Evolutionary conservation across 169 alveolate species (phyloP).

Genomic region (Plasmodium malariae): DNA sequence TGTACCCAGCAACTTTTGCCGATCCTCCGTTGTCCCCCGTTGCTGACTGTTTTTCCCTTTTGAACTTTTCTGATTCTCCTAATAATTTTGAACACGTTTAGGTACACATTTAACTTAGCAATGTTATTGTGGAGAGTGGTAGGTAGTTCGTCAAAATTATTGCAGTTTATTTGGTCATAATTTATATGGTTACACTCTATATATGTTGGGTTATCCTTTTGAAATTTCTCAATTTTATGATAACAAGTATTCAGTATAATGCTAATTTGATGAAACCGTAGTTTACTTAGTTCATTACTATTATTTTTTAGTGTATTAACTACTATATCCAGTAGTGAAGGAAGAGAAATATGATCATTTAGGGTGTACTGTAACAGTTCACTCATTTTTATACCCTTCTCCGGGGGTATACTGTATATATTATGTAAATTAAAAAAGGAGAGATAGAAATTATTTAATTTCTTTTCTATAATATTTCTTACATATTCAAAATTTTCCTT

Average conservation of each 20-base stretch:
- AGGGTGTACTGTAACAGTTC: background rate
- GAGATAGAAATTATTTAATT: background rate
- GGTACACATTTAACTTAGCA: constrained; percentile 7
- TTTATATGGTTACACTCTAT: background rate
- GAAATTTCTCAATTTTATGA: background rate
- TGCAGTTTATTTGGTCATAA: background rate
- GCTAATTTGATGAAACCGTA: constrained; percentile 6
- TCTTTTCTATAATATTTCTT: background rate
- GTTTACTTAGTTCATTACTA: background rate
- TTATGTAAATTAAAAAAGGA: background rate
- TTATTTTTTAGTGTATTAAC: constrained; percentile 17
- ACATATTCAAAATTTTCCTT: background rate
- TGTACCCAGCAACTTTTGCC: background rate
- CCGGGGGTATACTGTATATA: background rate
- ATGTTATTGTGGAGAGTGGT: background rate
- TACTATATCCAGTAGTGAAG: background rate
- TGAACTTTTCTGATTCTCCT: background rate
- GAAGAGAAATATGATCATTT: background rate
- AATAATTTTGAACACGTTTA: background rate
- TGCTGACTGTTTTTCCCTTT: background rate
- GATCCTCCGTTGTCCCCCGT: background rate
- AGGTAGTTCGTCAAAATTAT: background rate
- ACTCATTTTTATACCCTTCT: background rate
- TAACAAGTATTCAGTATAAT: background rate
- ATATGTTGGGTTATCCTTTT: background rate